Percentiles rank a stretch among this genome's conserved stretches.
Conservation (phyloP, 208 protist species). For the Naegleria fowleri region DNA sequence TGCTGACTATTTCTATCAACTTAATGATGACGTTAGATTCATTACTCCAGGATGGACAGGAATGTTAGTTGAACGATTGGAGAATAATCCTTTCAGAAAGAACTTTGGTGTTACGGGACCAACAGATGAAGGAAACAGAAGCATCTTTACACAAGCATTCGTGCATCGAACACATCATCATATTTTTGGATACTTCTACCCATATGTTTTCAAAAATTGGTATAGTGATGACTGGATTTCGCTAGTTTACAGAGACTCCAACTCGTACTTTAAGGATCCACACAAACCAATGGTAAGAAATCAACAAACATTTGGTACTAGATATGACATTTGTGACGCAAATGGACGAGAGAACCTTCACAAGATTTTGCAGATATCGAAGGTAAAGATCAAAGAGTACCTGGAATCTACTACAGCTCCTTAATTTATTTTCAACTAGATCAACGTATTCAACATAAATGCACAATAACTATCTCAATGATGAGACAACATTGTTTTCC, state of each 20-base stretch:
- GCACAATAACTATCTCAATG: neutral
- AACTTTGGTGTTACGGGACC: conserved; percentile 13
- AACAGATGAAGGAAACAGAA: neutral
- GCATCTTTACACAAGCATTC: conserved; percentile 16
- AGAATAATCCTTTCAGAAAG: neutral
- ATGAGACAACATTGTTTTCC: neutral
- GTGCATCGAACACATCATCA: neutral
- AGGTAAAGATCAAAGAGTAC: neutral
- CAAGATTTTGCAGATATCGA: neutral
- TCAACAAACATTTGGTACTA: conserved; percentile 11
- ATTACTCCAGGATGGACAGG: neutral
- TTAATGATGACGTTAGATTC: conserved; percentile 17
- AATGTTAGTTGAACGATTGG: neutral
- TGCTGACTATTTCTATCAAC: conserved; percentile 17
- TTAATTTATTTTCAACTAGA: neutral
- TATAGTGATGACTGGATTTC: conserved; percentile 25
- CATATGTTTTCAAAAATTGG: conserved; percentile 26
- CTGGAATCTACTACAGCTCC: neutral
- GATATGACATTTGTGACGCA: conserved; percentile 9
- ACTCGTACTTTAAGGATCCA: neutral
- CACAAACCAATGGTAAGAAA: neutral
- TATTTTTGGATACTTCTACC: conserved; percentile 23
- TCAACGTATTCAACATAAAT: too few relatives aligned
- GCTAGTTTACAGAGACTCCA: neutral
- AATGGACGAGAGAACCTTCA: neutral